Evolutionary conservation across 2,329 filamentous ascomycete genomes (phyloP).

Genomic region (Cytospora mali): DNA sequence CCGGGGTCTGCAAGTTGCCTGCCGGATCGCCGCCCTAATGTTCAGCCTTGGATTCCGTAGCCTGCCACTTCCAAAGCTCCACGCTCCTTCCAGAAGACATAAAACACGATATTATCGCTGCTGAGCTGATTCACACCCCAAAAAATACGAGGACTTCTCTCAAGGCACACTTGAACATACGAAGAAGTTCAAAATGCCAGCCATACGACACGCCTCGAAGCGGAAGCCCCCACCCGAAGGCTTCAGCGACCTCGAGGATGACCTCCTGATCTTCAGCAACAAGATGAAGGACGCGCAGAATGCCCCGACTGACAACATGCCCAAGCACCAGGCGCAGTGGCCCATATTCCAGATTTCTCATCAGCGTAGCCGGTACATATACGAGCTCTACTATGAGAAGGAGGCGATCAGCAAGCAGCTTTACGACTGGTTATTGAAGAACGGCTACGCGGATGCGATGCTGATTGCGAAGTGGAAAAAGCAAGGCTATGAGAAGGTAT

Average conservation of each 20-base stretch:
- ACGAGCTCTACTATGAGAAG: slow-evolving; percentile 97
- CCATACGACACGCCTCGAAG: slow-evolving; percentile 73
- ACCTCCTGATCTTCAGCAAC: slow-evolving; percentile 81
- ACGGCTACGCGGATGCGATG: slow-evolving; percentile 91
- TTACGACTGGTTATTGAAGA: slow-evolving; percentile 97
- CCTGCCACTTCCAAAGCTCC: neutral
- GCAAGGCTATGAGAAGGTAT: slow-evolving; percentile 94
- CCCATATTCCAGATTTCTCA: slow-evolving; percentile 97
- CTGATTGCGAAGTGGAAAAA: slow-evolving; percentile 99
- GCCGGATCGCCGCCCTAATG: slow-evolving; percentile 1
- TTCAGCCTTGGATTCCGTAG: slow-evolving; percentile 12
- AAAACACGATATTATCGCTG: neutral
- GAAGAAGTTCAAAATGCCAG: slow-evolving; percentile 61
- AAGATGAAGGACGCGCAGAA: slow-evolving; percentile 97
- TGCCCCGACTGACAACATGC: slow-evolving; percentile 76
- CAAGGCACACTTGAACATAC: neutral
- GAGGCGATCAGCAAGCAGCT: slow-evolving; percentile 90
- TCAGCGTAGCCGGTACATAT: slow-evolving; percentile 89
- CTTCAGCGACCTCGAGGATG: slow-evolving; percentile 86
- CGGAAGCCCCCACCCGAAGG: slow-evolving; percentile 83
- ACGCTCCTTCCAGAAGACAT: neutral
- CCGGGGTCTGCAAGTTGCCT: slow-evolving; percentile 3
- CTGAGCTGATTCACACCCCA: neutral
- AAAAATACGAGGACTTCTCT: neutral
- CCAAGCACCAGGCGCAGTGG: slow-evolving; percentile 90